These are phyloP conservation scores for Rhododendron simsii DNA, from an alignment of 148 eudicot genomes.

Conservation along the genomic window DNA sequence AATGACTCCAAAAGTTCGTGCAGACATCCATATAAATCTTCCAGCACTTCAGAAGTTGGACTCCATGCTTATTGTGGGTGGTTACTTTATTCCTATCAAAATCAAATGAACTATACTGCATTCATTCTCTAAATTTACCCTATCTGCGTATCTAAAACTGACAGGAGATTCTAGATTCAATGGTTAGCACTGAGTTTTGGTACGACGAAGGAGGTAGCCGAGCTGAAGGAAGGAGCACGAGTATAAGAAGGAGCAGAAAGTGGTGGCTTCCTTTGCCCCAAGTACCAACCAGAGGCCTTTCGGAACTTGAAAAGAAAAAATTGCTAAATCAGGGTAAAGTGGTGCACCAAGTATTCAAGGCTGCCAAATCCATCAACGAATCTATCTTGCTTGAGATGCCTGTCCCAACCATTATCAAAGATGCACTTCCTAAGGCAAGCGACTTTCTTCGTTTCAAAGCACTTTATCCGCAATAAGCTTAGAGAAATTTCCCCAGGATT, in stretches of 20 bases:
- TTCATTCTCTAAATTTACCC: background rate
- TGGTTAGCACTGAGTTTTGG: slow-evolving; percentile 81
- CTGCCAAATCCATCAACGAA: slow-evolving; percentile 83
- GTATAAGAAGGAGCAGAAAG: slow-evolving; percentile 60
- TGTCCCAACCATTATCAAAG: slow-evolving; percentile 56
- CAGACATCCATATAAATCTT: slow-evolving; percentile 73
- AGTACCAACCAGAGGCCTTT: slow-evolving; percentile 76
- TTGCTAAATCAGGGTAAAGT: slow-evolving; percentile 71
- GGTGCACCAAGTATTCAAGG: slow-evolving; percentile 87
- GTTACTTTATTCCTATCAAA: slow-evolving; percentile 20
- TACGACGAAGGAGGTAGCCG: slow-evolving; percentile 80
- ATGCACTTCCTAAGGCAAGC: slow-evolving; percentile 76
- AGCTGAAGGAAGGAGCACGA: slow-evolving; percentile 57
- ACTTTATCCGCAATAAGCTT: background rate
- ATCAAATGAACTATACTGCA: background rate
- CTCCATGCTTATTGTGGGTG: slow-evolving; percentile 88
- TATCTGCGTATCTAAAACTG: background rate
- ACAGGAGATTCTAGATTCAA: slow-evolving; percentile 85
- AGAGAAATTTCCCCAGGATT: background rate
- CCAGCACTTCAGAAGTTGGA: slow-evolving; percentile 88
- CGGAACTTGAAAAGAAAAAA: slow-evolving; percentile 65
- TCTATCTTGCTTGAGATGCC: slow-evolving; percentile 71
- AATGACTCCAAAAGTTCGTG: slow-evolving; percentile 84
- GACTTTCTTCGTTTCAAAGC: background rate
- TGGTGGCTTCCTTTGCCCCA: slow-evolving; percentile 98